Evolutionary conservation across 2,329 filamentous ascomycete genomes (phyloP), one percentile per base, ranked within the genome.

Genomic region (Ascochyta fabae): DNA sequence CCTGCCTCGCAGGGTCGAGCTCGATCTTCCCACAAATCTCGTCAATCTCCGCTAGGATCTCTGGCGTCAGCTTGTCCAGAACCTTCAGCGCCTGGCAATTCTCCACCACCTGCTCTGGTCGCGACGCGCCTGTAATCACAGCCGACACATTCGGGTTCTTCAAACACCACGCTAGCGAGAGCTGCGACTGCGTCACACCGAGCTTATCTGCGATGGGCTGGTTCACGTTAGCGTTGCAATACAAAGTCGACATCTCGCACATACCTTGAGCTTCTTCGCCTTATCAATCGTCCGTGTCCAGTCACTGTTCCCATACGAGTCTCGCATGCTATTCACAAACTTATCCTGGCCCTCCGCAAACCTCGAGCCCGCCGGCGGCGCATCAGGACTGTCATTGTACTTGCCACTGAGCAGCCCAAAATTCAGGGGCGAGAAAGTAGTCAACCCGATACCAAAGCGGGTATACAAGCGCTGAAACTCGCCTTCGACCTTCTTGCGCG

Each of bases 141-240:
- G 66, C 61, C 13, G 67, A 70, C 1, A 75, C 71, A 57, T 74
- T 61, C 8, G 64, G 65, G 35, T 75, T 76, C 61, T 73, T 75
- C 45, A 73, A 44, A 48, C 70, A 70, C 72, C 72, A 76, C 12
- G 73, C 73, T 35, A 75, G 55, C 41, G 74, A 65, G 46, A 76
- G 48, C 36, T 64, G 61, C 5, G 68, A 79, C 55, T 84, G 80
- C 29, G 82, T 86, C 58, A 87, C 78, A 12, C 84, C 86, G 33
- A 92, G 77, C 66, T 81, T 83, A 31, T 90, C 83, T 3, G 89
- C 88, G 61, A 92, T 83, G 44, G 66, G 67, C 64, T 67, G 27
- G 16, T 22, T 7, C 6, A 50, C 5, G 42, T 67, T 35, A 66
- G 57, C 47, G 23, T 43, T 22, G n/a, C 12, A 13, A 33, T 4